Percentiles rank a stretch among this genome's conserved stretches.
phyloP scores from a whole-genome alignment of 2,329 filamentous ascomycete species.

The Didymosphaeria variabile region DNA sequence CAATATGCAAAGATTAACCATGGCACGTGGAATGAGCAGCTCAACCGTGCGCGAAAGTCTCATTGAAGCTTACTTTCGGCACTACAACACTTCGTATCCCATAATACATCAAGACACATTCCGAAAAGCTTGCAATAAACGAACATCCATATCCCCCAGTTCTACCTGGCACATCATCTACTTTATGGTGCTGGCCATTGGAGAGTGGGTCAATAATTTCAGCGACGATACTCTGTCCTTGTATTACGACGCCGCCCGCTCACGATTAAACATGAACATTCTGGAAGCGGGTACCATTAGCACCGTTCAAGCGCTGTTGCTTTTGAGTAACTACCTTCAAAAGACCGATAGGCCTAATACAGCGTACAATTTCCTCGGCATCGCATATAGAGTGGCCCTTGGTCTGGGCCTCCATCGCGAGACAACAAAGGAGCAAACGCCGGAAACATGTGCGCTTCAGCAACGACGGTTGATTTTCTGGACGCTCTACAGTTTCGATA shows the following conservation, averaged over 20 bases:
- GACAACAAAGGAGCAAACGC: neutral
- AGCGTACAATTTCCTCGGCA: neutral
- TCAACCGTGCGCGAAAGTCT: neutral
- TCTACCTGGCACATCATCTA: constrained; percentile 1
- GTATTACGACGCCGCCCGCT: constrained; percentile 1
- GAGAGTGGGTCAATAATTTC: neutral
- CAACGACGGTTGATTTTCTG: constrained; percentile 2
- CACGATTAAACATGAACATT: neutral
- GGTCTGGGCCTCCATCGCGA: constrained; percentile 2
- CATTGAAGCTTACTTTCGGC: neutral
- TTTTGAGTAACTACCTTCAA: neutral
- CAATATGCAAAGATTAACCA: neutral
- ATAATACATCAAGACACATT: neutral
- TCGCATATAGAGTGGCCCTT: neutral
- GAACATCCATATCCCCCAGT: neutral
- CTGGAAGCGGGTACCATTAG: neutral
- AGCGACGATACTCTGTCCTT: neutral
- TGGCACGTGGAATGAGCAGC: neutral
- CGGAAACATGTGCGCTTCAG: neutral
- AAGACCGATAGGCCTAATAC: constrained; percentile 1
- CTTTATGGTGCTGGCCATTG: neutral
- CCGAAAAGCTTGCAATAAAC: neutral
- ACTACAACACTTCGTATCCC: neutral
- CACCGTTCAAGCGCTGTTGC: neutral
- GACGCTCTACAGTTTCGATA: constrained; percentile 1